Base-by-base conservation (phyloP, 225 moss, liverwort and hornwort species). In the Antitrichia curtipendula region DNA sequence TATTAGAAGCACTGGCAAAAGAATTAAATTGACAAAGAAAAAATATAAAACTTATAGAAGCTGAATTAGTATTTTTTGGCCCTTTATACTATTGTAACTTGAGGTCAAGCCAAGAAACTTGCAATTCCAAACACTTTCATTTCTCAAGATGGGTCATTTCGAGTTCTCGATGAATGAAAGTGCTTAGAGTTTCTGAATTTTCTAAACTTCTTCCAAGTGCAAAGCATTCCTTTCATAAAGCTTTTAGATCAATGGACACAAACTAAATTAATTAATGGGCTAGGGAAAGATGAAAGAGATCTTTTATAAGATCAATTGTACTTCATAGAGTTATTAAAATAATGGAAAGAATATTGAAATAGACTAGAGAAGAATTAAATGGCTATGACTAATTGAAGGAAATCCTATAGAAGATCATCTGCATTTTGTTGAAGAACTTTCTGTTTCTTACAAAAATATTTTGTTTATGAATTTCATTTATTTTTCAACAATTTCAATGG, bases 1-100 rank as follows among this genome's bases (percentile, higher is more conserved):
- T 13, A 66, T 66, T 66, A 66, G 21, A n/a, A 65, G n/a, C 2
- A 0, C 0, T 4, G 3, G 3, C 0, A 0, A 0, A 69, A 43
- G 3, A 24, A 28, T 28, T 8, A 27, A 43, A 16, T 29, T 29
- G 17, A 16, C 16, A 71, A 71, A 45, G 16, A 43, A 45, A 71
- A 6, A 71, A 43, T 45, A 43, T 2, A 43, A 0, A 71, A 43
- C 3, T 72, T 29, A 10, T 43, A 72, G 11, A 29, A 47, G 10
- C 18, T 29, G 17, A 17, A 29, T 10, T 6, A 47, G 4, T 72
- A 10, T 27, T 10, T 47, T 73, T 31, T 4, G 18, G 11, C 0
- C 0, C 19, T 29, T 29, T 25, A 73, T 0, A 17, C 16, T 2
- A n/a, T n/a, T n/a, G n/a, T n/a, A 73, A 47, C 4, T 40, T 47